A percentile compares a stretch with the other conserved stretches of the same genome.
These are phyloP conservation scores for Lachnellula cervina DNA, from an alignment of 2,329 filamentous ascomycete species.

Conservation along the genomic window DNA sequence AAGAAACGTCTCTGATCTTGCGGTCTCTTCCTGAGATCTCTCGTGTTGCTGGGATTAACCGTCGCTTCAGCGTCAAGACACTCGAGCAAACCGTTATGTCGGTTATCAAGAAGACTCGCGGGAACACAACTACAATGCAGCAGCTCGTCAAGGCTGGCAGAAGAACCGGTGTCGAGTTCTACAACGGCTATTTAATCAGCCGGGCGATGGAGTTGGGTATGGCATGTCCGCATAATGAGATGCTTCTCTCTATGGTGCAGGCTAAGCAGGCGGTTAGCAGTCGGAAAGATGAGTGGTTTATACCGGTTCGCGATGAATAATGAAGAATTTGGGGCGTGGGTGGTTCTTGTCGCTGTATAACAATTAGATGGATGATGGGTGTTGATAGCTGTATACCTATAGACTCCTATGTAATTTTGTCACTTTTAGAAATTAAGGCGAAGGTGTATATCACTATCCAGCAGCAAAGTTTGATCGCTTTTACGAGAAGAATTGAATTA, in stretches of 20 bases:
- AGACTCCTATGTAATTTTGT: not conserved
- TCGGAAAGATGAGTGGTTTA: constrained; percentile 23
- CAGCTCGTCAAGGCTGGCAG: constrained; percentile 56
- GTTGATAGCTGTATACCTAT: not conserved
- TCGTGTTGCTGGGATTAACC: constrained; percentile 48
- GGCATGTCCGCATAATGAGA: constrained; percentile 65
- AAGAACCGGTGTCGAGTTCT: constrained; percentile 72
- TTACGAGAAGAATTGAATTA: too few relatives aligned
- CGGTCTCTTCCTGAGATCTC: constrained; percentile 67
- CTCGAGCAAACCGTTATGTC: constrained; percentile 55
- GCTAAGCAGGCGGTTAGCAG: constrained; percentile 49
- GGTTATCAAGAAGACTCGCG: constrained; percentile 48
- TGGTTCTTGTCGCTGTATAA: not conserved
- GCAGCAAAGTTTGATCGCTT: not conserved
- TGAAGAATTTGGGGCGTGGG: not conserved
- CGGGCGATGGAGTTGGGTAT: constrained; percentile 69
- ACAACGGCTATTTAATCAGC: constrained; percentile 82
- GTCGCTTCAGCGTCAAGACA: constrained; percentile 56
- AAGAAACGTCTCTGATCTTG: constrained; percentile 71
- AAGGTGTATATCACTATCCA: not conserved
- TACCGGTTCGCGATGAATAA: constrained; percentile 21
- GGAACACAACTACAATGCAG: constrained; percentile 57
- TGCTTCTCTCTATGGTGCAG: constrained; percentile 68
- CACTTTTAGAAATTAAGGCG: not conserved
- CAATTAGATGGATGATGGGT: not conserved